Percentiles rank a stretch among this genome's conserved stretches.
Conservation (phyloP, 768 basidiomycete species). For the Mycena belliarum region DNA sequence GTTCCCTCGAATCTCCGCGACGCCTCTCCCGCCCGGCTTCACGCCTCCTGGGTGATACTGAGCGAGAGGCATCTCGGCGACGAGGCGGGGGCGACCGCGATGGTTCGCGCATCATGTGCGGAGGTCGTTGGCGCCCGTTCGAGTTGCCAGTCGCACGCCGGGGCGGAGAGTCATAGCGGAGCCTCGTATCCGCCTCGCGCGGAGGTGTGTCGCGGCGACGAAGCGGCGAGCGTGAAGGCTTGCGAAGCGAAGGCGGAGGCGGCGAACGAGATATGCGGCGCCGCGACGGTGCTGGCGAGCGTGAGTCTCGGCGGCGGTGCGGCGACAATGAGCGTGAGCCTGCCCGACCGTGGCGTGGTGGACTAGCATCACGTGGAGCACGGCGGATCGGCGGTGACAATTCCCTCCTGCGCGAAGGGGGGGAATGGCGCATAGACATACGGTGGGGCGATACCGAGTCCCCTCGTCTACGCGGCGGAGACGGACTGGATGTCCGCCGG, state of each 20-base stretch:
- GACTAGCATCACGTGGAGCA: too few relatives aligned
- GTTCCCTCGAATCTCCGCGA: not conserved
- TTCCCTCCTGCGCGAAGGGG: conserved; percentile 11
- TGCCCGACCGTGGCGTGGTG: conserved; percentile 23
- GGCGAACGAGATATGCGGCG: conserved; percentile 9
- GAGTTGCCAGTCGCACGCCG: too few relatives aligned
- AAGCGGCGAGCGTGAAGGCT: too few relatives aligned
- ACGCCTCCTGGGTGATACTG: not conserved
- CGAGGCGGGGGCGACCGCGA: conserved; percentile 2
- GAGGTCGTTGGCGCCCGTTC: too few relatives aligned
- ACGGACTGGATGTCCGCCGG: conserved; percentile 8
- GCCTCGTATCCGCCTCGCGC: too few relatives aligned
- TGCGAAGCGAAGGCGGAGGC: too few relatives aligned
- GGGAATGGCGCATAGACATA: conserved; percentile 16
- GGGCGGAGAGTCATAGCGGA: too few relatives aligned
- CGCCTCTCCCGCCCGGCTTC: not conserved
- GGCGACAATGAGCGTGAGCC: conserved; percentile 22
- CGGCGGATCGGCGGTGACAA: conserved; percentile 23
- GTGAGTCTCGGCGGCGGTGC: not conserved
- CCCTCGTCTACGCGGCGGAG: conserved; percentile 1
- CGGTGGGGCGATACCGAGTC: conserved; percentile 13
- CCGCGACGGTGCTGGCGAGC: conserved; percentile 15
- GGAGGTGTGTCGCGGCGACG: too few relatives aligned
- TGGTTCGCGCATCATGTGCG: too few relatives aligned
- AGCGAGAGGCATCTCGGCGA: not conserved